Evolutionary conservation across 1,284 basidiomycete genomes (phyloP).

Genomic region (Ustilago vetiveriae): DNA sequence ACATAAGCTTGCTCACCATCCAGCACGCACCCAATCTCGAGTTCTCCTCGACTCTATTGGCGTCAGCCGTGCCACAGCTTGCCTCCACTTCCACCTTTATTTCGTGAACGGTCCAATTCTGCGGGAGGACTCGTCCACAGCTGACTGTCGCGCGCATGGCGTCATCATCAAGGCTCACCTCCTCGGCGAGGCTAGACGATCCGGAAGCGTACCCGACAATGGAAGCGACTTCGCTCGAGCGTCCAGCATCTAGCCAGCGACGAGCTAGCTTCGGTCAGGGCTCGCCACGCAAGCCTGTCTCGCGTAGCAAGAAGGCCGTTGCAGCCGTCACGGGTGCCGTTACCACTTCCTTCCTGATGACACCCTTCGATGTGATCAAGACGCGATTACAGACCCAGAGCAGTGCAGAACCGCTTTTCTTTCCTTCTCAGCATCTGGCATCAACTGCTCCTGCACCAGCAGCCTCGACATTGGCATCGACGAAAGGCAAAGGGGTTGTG

Average conservation of each 20-base stretch:
- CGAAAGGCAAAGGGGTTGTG: slow-evolving; percentile 20
- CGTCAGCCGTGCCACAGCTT: background rate
- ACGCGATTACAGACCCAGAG: slow-evolving; percentile 85
- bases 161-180: background rate
- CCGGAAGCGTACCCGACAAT: slow-evolving; percentile 41
- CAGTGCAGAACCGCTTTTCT: slow-evolving; percentile 53
- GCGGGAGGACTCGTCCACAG: too few relatives aligned
- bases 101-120: too few relatives aligned
- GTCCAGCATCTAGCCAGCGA: slow-evolving; percentile 6
- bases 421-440: slow-evolving; percentile 40
- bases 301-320: slow-evolving; percentile 75
- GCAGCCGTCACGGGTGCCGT: slow-evolving; percentile 83
- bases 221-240: slow-evolving; percentile 34
- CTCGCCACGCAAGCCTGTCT: slow-evolving; percentile 64
- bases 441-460: slow-evolving; percentile 10
- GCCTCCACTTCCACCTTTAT: slow-evolving; percentile 11
- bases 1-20: background rate
- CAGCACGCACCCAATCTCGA: background rate
- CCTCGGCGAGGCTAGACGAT: slow-evolving; percentile 17
- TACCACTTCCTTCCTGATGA: slow-evolving; percentile 87
- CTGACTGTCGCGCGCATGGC: slow-evolving; percentile 8
- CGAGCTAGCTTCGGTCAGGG: slow-evolving; percentile 33
- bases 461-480: background rate
- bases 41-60: too few relatives aligned
- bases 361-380: slow-evolving; percentile 92